Evolutionary conservation across 2,329 filamentous ascomycete genomes (phyloP).

Genomic region (Akanthomyces dipterigenus): DNA sequence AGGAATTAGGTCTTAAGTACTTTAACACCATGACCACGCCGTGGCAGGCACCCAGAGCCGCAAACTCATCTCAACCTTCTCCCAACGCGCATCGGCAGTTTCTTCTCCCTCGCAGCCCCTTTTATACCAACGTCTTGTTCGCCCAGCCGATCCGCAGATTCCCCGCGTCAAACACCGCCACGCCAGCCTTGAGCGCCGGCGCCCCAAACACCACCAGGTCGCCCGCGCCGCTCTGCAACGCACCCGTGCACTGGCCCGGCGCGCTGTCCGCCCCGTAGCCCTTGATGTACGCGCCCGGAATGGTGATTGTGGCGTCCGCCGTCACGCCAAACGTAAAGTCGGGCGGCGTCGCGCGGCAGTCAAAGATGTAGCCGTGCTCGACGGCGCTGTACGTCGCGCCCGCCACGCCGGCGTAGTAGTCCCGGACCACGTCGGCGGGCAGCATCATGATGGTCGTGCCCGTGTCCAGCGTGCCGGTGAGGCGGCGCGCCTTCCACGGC

Average conservation of each 20-base stretch:
- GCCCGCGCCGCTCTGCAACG: not conserved
- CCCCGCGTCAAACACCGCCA: constrained; percentile 7
- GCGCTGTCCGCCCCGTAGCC: not conserved
- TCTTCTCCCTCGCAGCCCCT: not conserved
- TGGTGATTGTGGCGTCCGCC: constrained; percentile 26
- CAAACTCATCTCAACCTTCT: not conserved
- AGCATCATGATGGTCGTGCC: constrained; percentile 58
- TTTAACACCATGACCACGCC: too few species aligned
- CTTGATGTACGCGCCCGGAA: constrained; percentile 1
- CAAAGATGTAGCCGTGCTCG: constrained; percentile 25
- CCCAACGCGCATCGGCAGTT: not conserved
- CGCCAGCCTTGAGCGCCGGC: constrained; percentile 1
- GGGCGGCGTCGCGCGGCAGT: constrained; percentile 38
- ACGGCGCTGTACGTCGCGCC: not conserved
- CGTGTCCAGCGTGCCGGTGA: constrained; percentile 46
- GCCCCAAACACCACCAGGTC: constrained; percentile 9
- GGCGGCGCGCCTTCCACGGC: constrained; percentile 28
- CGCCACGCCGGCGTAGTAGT: constrained; percentile 34
- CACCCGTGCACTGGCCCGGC: not conserved
- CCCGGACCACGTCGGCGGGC: constrained; percentile 42
- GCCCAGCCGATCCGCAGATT: constrained; percentile 3
- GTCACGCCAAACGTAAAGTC: constrained; percentile 42
- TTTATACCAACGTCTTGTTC: constrained; percentile 7
- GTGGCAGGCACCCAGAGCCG: not conserved
- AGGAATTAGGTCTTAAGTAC: too few species aligned